Evolutionary conservation across 2,329 filamentous ascomycete species (phyloP).

Genomic region (Endothia cerciana): DNA sequence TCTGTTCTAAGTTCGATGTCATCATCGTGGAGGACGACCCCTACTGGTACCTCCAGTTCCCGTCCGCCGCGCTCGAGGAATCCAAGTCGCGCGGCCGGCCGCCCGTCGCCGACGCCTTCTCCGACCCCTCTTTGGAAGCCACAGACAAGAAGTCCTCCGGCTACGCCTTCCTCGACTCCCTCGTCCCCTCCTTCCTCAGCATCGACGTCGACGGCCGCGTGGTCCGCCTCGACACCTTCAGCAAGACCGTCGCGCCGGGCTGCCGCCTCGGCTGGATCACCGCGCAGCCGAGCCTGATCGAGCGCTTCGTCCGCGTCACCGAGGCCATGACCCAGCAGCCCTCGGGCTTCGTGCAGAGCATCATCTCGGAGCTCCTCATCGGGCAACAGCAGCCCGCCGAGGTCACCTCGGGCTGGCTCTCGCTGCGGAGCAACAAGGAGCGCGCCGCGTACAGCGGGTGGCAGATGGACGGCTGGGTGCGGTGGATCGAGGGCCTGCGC

Average conservation of each 20-base stretch:
- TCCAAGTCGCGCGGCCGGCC: constrained; percentile 51
- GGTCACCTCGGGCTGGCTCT: constrained; percentile 45
- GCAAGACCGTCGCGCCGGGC: constrained; percentile 88
- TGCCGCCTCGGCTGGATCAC: constrained; percentile 92
- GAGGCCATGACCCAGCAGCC: constrained; percentile 83
- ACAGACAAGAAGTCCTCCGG: constrained; percentile 54
- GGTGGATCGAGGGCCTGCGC: constrained; percentile 85
- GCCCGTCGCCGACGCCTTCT: constrained; percentile 36
- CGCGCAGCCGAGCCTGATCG: constrained; percentile 76
- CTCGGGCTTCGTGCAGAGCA: constrained; percentile 84
- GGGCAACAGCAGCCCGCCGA: constrained; percentile 66
- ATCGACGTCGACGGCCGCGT: constrained; percentile 87
- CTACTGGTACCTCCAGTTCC: constrained; percentile 94
- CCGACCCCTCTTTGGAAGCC: constrained; percentile 37
- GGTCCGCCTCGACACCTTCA: constrained; percentile 89
- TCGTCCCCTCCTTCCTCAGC: constrained; percentile 80
- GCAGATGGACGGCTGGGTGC: constrained; percentile 84
- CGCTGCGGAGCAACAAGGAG: constrained; percentile 51
- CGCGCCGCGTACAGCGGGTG: constrained; percentile 62
- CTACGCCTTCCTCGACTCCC: constrained; percentile 78
- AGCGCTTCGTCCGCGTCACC: constrained; percentile 73
- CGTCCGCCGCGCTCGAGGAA: constrained; percentile 63
- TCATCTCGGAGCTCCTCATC: constrained; percentile 78
- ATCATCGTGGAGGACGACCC: constrained; percentile 94
- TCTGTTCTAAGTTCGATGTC: constrained; percentile 84